Evolutionary conservation across 805 yeast genomes (phyloP).

Genomic region (Monosporozyma unispora): DNA sequence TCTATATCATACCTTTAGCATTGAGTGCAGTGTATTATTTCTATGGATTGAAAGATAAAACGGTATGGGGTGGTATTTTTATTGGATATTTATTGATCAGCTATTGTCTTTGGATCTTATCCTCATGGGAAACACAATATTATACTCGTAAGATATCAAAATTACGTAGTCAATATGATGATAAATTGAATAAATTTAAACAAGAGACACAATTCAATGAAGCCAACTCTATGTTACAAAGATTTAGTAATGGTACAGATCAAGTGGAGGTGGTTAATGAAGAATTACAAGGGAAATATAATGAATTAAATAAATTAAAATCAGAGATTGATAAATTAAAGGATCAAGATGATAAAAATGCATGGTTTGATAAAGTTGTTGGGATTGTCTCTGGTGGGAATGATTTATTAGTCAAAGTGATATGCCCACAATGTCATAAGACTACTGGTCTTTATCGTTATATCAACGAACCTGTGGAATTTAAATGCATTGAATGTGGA

Average conservation of each 20-base stretch:
- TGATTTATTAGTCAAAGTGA: constrained; percentile 8
- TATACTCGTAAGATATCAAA: background rate
- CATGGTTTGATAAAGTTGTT: constrained; percentile 30
- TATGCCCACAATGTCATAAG: constrained; percentile 21
- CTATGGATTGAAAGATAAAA: background rate
- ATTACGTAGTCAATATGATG: constrained; percentile 23
- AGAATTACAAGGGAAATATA: constrained; percentile 34
- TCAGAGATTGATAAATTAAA: constrained; percentile 19
- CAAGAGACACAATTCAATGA: constrained; percentile 63
- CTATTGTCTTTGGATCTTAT: background rate
- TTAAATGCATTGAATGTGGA: constrained; percentile 24
- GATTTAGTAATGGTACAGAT: constrained; percentile 49
- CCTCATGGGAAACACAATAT: background rate
- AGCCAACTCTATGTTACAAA: constrained; percentile 61
- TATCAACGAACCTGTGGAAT: constrained; percentile 15
- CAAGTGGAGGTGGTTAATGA: constrained; percentile 36
- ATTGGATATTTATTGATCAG: background rate
- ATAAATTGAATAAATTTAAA: constrained; percentile 59
- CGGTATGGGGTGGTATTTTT: background rate
- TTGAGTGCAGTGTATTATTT: background rate
- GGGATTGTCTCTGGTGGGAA: constrained; percentile 26
- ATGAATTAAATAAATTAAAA: constrained; percentile 32
- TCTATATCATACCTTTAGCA: background rate
- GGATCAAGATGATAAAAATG: constrained; percentile 22
- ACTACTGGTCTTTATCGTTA: constrained; percentile 21